phyloP scores from a whole-genome alignment of 2,329 filamentous ascomycete genomes.

The Fusarium sp. region DNA sequence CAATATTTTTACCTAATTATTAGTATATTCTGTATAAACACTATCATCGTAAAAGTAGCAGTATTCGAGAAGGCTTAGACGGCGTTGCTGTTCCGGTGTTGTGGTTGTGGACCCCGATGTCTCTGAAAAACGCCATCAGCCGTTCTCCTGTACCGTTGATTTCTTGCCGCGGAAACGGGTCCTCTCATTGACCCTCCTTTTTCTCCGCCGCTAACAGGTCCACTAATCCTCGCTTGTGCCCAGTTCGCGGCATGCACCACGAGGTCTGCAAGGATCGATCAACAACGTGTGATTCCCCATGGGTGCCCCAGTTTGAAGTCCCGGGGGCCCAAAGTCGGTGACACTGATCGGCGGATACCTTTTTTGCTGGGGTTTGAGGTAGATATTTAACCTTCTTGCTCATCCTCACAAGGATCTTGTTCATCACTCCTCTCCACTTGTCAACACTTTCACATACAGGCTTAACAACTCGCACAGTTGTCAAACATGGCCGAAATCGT shows the following conservation, averaged over 20 bases:
- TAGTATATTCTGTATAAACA: fast-evolving
- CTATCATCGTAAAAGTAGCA: not conserved
- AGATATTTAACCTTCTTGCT: conserved; percentile 1
- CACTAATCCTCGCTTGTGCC: not conserved
- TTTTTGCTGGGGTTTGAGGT: not conserved
- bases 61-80: not conserved
- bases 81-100: not conserved
- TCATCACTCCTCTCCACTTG: not conserved
- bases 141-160: not conserved
- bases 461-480: not conserved
- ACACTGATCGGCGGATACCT: not conserved
- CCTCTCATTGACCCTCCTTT: not conserved
- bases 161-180: not conserved
- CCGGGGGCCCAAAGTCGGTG: conserved; percentile 5
- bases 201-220: not conserved
- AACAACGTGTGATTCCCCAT: conserved; percentile 27
- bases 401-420: not conserved
- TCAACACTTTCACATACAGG: not conserved
- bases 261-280: conserved; percentile 3
- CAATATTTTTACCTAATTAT: not conserved
- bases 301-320: conserved; percentile 8
- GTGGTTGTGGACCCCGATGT: not conserved
- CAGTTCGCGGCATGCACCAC: not conserved
- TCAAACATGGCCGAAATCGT: not conserved
- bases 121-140: not conserved